These are phyloP conservation scores for Podospora comata DNA, from an alignment of 495 filamentous ascomycete species.

Conservation along the genomic window DNA sequence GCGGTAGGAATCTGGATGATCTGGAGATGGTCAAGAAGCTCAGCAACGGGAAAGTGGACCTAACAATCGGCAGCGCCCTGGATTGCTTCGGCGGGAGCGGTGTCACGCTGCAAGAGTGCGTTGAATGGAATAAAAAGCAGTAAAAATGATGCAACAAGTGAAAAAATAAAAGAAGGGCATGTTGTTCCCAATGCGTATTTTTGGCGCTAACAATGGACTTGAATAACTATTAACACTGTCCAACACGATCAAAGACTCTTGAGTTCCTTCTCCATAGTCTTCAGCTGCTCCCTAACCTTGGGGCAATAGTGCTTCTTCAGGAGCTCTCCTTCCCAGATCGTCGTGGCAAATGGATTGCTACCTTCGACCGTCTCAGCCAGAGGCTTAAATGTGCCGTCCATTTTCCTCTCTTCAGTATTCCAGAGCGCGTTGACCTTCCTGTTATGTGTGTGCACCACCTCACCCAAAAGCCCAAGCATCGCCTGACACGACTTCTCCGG, in stretches of 20 bases:
- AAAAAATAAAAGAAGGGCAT: slow-evolving; percentile 5
- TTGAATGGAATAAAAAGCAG: slow-evolving; percentile 71
- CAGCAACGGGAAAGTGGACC: slow-evolving; percentile 77
- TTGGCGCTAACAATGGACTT: background rate
- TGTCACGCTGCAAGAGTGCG: slow-evolving; percentile 83
- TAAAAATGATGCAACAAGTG: slow-evolving; percentile 3
- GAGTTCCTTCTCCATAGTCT: slow-evolving; percentile 62
- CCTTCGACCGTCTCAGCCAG: slow-evolving; percentile 62
- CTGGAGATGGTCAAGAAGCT: slow-evolving; percentile 72
- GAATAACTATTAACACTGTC: background rate
- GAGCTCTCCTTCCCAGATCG: slow-evolving; percentile 91
- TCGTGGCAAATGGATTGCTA: slow-evolving; percentile 84
- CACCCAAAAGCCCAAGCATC: slow-evolving; percentile 66
- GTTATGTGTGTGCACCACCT: slow-evolving; percentile 60
- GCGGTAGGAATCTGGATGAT: slow-evolving; percentile 76
- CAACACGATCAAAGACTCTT: slow-evolving; percentile 10
- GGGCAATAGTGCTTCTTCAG: slow-evolving; percentile 81
- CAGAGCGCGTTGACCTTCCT: slow-evolving; percentile 40
- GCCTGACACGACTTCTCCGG: slow-evolving; percentile 85
- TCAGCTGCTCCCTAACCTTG: slow-evolving; percentile 72
- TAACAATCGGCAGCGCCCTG: slow-evolving; percentile 93
- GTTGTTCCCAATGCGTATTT: background rate
- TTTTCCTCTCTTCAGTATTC: slow-evolving; percentile 75
- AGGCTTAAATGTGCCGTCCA: slow-evolving; percentile 60
- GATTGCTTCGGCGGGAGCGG: slow-evolving; percentile 91